A percentile compares a stretch with the other conserved stretches of the same genome.
phyloP scores from a whole-genome alignment of 192 early-diverging fungal genomes.

The Entophlyctis luteolus region DNA sequence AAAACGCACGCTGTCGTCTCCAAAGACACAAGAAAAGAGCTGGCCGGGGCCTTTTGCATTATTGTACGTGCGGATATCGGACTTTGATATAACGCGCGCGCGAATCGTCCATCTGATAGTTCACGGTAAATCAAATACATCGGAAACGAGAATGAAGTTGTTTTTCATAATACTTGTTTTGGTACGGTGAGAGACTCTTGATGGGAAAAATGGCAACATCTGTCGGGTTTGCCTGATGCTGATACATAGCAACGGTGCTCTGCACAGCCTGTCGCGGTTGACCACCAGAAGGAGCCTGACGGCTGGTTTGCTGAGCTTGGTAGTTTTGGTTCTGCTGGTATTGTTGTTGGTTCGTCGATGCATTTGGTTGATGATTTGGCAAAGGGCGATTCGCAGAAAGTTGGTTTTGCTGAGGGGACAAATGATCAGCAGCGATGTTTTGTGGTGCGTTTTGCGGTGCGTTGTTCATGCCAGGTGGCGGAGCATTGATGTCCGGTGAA shows the following conservation, averaged over 20 bases:
- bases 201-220: conserved; percentile 58
- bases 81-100: conserved; percentile 82
- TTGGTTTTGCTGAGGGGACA: too few species aligned
- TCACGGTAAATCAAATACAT: background rate
- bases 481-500: background rate
- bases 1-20: conserved; percentile 76
- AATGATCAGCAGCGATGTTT: too few species aligned
- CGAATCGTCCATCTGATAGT: conserved; percentile 82
- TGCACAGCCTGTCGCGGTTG: conserved; percentile 4
- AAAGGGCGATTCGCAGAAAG: background rate
- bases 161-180: conserved; percentile 59
- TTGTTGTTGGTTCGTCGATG: conserved; percentile 35
- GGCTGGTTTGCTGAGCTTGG: conserved; percentile 24
- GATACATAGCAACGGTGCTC: background rate
- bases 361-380: conserved; percentile 28
- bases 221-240: conserved; percentile 7
- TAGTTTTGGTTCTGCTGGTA: conserved; percentile 30
- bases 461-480: too few species aligned
- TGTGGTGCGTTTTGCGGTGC: too few species aligned
- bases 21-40: conserved; percentile 82
- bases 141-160: background rate
- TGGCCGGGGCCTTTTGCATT: conserved; percentile 75
- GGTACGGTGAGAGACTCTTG: conserved; percentile 79
- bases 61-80: conserved; percentile 73
- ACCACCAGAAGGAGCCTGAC: too few species aligned